A percentile compares a stretch with the other conserved stretches of the same genome.
phyloP scores from a whole-genome alignment of 768 basidiomycete species.

The Mycena haematopus region DNA sequence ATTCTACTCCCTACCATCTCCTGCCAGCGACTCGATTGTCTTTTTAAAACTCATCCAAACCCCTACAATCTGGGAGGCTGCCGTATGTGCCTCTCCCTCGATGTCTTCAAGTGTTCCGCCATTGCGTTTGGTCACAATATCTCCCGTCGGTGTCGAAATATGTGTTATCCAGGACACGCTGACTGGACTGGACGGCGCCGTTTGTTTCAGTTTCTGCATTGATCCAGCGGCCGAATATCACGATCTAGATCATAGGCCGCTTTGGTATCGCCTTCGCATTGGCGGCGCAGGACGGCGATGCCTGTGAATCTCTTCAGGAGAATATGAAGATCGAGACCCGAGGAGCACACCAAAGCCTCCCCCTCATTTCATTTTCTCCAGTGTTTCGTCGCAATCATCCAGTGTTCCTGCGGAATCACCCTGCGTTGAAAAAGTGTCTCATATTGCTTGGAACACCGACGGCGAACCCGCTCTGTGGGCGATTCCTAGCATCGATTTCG shows the following conservation, averaged over 20 bases:
- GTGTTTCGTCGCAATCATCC: background rate
- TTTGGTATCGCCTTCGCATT: constrained; percentile 3
- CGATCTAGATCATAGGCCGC: background rate
- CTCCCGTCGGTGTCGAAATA: background rate
- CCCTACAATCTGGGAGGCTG: constrained; percentile 1
- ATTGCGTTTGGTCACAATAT: background rate
- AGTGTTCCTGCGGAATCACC: too few species aligned
- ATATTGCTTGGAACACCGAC: background rate
- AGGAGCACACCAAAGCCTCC: background rate
- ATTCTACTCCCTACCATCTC: background rate
- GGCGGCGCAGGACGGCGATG: background rate
- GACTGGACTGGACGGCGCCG: background rate
- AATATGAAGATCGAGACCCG: too few species aligned
- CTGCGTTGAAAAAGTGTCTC: background rate
- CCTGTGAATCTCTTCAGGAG: background rate
- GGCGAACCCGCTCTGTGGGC: constrained; percentile 19
- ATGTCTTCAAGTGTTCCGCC: background rate
- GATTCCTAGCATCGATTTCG: constrained; percentile 21
- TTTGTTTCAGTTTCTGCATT: background rate
- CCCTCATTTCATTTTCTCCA: background rate
- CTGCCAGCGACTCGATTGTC: background rate
- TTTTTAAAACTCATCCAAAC: background rate
- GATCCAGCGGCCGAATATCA: background rate
- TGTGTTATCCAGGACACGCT: background rate
- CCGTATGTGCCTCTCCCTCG: background rate